phyloP scores from a whole-genome alignment of 1,139 yeast genomes.

The Meyerozyma carpophila region DNA sequence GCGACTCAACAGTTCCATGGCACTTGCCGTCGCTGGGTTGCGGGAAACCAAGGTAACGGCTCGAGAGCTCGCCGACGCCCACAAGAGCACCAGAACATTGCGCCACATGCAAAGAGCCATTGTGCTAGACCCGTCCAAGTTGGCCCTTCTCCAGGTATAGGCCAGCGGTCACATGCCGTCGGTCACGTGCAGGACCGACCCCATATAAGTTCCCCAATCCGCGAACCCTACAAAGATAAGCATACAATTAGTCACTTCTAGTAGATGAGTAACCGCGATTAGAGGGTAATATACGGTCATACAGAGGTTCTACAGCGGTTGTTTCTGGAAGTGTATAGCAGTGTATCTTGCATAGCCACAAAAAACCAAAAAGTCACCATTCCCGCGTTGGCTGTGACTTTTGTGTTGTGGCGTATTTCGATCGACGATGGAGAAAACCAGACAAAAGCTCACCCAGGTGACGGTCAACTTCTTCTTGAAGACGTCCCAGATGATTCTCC shows the following conservation, averaged over 20 bases:
- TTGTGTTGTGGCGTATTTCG: neutral
- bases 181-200: neutral
- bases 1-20: conserved; percentile 45
- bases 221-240: neutral
- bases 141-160: neutral
- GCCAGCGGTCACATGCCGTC: too few species aligned
- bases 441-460: conserved; percentile 34
- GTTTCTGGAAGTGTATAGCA: too few species aligned
- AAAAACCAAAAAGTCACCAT: neutral
- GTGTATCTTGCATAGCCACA: neutral
- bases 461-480: conserved; percentile 67
- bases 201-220: neutral
- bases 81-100: conserved; percentile 38
- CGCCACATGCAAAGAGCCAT: conserved; percentile 57
- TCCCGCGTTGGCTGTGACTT: neutral
- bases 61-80: conserved; percentile 47
- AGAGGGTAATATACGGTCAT: neutral
- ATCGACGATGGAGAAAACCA: neutral
- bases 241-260: neutral
- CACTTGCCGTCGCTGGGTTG: conserved; percentile 42
- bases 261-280: neutral
- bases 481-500: conserved; percentile 54
- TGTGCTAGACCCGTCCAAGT: conserved; percentile 23
- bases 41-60: conserved; percentile 49
- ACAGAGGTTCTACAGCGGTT: too few species aligned